A percentile compares a stretch with the other conserved stretches of the same genome.
Conservation (phyloP, 495 filamentous ascomycete genomes). For the Cercophora newfieldiana region DNA sequence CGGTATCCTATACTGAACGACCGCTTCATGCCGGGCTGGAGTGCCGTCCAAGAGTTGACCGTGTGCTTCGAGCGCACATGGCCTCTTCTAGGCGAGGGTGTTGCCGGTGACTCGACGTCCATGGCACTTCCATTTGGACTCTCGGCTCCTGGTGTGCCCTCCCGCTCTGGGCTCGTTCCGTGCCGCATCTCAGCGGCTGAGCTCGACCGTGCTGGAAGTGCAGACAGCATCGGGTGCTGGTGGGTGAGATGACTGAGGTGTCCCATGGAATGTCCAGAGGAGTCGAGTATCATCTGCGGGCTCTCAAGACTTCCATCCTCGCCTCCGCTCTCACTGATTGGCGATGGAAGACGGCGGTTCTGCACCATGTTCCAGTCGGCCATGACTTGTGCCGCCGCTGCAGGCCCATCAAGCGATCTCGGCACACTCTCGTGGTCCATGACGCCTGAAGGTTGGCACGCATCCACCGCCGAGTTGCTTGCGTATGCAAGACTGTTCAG, state of each 20-base stretch:
- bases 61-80: slow-evolving; percentile 50
- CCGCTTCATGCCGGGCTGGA: slow-evolving; percentile 60
- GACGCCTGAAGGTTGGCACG: slow-evolving; percentile 25
- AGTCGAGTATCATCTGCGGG: slow-evolving; percentile 43
- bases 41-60: slow-evolving; percentile 48
- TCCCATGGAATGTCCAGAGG: slow-evolving; percentile 25
- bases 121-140: slow-evolving; percentile 25
- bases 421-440: slow-evolving; percentile 33
- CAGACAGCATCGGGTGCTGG: slow-evolving; percentile 36
- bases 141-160: slow-evolving; percentile 13
- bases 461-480: slow-evolving; percentile 32
- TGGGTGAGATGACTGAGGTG: slow-evolving; percentile 38
- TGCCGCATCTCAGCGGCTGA: slow-evolving; percentile 21
- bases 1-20: slow-evolving; percentile 82
- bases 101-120: slow-evolving; percentile 34
- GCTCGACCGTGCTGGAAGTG: slow-evolving; percentile 23
- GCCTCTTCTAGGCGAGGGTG: slow-evolving; percentile 40
- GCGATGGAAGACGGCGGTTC: slow-evolving; percentile 64
- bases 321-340: slow-evolving; percentile 66
- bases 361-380: slow-evolving; percentile 50
- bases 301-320: slow-evolving; percentile 40
- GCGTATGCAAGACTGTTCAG: slow-evolving; percentile 39
- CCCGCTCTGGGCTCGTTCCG: slow-evolving; percentile 2
- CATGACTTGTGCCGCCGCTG: slow-evolving; percentile 31
- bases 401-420: slow-evolving; percentile 39